These are phyloP conservation scores for Cyclotella distinguenda DNA, from an alignment of 108 stramenopile genomes.

Conservation along the genomic window DNA sequence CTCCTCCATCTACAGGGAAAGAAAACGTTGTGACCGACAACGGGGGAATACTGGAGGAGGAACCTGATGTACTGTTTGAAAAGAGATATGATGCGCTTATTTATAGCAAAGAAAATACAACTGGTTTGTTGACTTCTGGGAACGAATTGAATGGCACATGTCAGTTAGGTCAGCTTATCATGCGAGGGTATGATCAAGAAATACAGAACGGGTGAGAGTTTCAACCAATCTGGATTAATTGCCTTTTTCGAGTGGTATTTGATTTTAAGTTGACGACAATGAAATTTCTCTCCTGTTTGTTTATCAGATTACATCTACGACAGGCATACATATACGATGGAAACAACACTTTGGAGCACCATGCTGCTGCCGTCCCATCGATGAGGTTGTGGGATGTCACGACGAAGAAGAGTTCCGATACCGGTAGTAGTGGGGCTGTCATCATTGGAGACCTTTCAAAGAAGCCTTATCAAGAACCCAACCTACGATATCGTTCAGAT, in stretches of 20 bases:
- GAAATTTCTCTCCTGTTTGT: neutral
- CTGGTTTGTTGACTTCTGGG: neutral
- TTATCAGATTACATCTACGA: conserved; percentile 40
- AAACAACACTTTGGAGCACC: conserved; percentile 26
- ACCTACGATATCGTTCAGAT: conserved; percentile 72
- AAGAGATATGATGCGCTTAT: conserved; percentile 72
- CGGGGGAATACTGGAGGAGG: conserved; percentile 16
- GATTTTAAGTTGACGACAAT: neutral
- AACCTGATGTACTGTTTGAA: conserved; percentile 65
- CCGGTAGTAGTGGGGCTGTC: neutral
- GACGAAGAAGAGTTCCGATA: neutral
- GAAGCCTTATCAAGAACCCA: conserved; percentile 40
- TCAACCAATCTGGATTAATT: neutral
- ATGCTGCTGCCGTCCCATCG: conserved; percentile 44
- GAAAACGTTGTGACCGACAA: conserved; percentile 1
- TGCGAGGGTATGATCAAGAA: conserved; percentile 82
- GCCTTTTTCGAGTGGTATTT: too few species aligned
- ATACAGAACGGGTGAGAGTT: conserved; percentile 56
- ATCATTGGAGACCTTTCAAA: conserved; percentile 32
- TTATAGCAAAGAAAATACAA: conserved; percentile 1
- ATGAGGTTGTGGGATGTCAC: conserved; percentile 64
- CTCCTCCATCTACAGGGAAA: conserved; percentile 45
- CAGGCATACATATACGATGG: conserved; percentile 71
- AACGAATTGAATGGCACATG: conserved; percentile 82
- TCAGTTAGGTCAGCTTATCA: conserved; percentile 81